A percentile compares a stretch with the other conserved stretches of the same genome.
Evolutionary conservation across 2,329 filamentous ascomycete genomes (phyloP).

Genomic region (Bimuria novae-zelandiae): DNA sequence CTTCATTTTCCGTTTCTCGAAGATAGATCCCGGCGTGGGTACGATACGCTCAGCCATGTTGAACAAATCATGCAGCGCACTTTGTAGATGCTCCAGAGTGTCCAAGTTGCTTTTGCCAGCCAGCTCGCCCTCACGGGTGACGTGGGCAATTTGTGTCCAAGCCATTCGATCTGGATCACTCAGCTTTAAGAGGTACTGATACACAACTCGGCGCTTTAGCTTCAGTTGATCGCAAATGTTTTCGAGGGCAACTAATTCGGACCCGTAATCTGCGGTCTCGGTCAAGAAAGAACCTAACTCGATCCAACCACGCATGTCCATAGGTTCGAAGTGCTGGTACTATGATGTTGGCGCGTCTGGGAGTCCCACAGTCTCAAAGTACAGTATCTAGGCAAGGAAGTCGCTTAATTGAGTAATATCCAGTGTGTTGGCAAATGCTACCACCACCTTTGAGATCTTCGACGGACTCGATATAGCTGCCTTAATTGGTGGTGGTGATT

Average conservation of each 20-base stretch:
- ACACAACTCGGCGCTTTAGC: slow-evolving; percentile 14
- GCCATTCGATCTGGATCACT: slow-evolving; percentile 22
- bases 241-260: slow-evolving; percentile 23
- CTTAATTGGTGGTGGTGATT: not conserved
- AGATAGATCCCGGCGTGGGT: slow-evolving; percentile 12
- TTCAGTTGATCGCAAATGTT: slow-evolving; percentile 22
- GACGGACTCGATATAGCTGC: not conserved
- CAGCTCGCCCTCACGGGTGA: not conserved
- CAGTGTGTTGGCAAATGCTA: slow-evolving; percentile 24
- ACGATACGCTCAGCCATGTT: slow-evolving; percentile 11
- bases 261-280: slow-evolving; percentile 7
- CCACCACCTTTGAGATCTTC: slow-evolving; percentile 11
- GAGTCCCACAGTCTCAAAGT: slow-evolving; percentile 28
- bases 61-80: slow-evolving; percentile 13
- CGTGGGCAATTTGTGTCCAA: slow-evolving; percentile 16
- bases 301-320: slow-evolving; percentile 32
- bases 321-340: slow-evolving; percentile 17
- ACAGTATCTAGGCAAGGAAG: slow-evolving; percentile 30
- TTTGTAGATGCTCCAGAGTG: slow-evolving; percentile 13
- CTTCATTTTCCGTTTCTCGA: slow-evolving; percentile 10
- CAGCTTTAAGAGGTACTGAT: slow-evolving; percentile 17
- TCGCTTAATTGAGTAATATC: slow-evolving; percentile 20
- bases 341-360: slow-evolving; percentile 21
- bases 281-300: slow-evolving; percentile 20
- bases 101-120: slow-evolving; percentile 3